Evolutionary conservation across 2,329 filamentous ascomycete species (phyloP).

Genomic region (Parastagonospora nodorum): DNA sequence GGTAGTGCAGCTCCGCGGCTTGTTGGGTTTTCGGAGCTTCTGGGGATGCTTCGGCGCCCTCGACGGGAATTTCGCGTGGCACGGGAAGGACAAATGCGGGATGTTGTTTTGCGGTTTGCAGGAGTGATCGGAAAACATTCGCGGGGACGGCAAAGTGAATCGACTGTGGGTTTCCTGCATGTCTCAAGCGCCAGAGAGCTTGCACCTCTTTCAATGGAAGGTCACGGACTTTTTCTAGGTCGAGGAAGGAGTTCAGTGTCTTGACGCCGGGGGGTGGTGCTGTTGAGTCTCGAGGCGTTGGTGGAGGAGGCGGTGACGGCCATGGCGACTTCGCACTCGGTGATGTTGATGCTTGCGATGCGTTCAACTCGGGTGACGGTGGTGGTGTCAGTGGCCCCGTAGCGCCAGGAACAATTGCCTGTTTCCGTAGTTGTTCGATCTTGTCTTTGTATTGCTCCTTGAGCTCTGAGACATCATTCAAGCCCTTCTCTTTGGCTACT

Average conservation of each 20-base stretch:
- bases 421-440: slow-evolving; percentile 73
- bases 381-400: slow-evolving; percentile 50
- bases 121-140: slow-evolving; percentile 74
- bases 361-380: slow-evolving; percentile 11
- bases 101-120: slow-evolving; percentile 70
- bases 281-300: slow-evolving; percentile 26
- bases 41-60: slow-evolving; percentile 22
- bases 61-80: slow-evolving; percentile 59
- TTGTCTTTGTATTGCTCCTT: slow-evolving; percentile 84
- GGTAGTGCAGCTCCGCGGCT: slow-evolving; percentile 90
- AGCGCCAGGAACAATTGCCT: slow-evolving; percentile 62
- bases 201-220: slow-evolving; percentile 84
- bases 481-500: slow-evolving; percentile 78
- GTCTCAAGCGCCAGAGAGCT: slow-evolving; percentile 86
- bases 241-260: slow-evolving; percentile 71
- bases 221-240: slow-evolving; percentile 74
- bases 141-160: slow-evolving; percentile 84
- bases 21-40: slow-evolving; percentile 42
- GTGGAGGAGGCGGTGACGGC: slow-evolving; percentile 32
- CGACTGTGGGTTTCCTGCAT: slow-evolving; percentile 72
- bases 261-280: slow-evolving; percentile 58
- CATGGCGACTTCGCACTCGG: slow-evolving; percentile 24
- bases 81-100: slow-evolving; percentile 93
- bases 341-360: slow-evolving; percentile 9
- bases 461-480: slow-evolving; percentile 72